Evolutionary conservation across 225 moss, liverwort and hornwort species (phyloP), one percentile per base, ranked within the genome.

Genomic region (Lunularia cruciata): DNA sequence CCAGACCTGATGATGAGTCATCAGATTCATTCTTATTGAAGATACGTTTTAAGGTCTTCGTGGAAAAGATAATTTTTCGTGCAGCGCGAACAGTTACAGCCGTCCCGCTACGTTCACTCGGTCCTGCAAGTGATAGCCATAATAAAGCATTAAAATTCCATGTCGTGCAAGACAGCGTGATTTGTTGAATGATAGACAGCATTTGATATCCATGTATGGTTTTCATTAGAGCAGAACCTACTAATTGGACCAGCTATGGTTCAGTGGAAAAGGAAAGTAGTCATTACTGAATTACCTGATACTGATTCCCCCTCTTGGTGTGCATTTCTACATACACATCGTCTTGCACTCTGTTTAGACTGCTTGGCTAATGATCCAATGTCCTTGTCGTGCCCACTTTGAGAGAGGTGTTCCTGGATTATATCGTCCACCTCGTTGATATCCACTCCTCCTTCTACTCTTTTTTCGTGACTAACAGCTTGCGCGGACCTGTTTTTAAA

Each of bases 1-100:
- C 43, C 58, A 46, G 45, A 79, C 79, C 79, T 75, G 79, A 75
- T 6, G 79, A 79, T 34, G 79, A 75, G 60, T 57, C 64, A 0
- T 78, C 67, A 47, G 75, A 66, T 67, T 23, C 45, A 57, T 55
- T 75, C 47, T 47, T 72, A 32, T 27, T 63, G 42, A 40, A 57
- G 55, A 57, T 57, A 25, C 28, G 20, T 27, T 57, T 55, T 39
- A 55, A 37, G 3, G 55, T 57, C 4, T 28, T 54, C 36, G 14
- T 27, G 2, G 51, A 14, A 37, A 67, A 67, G 53, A 67, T 37
- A 53, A 15, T 16, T 16, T 79, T 67, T 34, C 40, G 52, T 43
- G 19, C 57, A 6, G 7, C 52, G 19, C 12, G 54, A 7, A 16
- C 35, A 19, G 57, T 57, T 40, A 49, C 25, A 34, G n/a, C 53